Percentiles rank a stretch among this genome's conserved stretches.
phyloP scores from a whole-genome alignment of 176 grass and related monocot species.

The Tuctoria greenei region DNA sequence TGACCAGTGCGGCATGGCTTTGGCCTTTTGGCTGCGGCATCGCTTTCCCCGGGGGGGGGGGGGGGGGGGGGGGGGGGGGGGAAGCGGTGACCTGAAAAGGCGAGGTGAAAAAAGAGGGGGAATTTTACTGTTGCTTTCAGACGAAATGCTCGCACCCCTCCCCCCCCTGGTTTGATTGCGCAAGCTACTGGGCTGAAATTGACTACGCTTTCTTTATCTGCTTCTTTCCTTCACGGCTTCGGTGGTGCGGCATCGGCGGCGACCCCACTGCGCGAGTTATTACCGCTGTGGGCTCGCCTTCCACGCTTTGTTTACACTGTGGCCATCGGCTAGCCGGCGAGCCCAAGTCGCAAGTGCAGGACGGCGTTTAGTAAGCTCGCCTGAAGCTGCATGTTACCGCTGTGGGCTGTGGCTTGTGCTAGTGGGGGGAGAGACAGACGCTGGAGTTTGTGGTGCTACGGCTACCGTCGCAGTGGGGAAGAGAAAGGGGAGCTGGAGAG shows the following conservation, averaged over 20 bases:
- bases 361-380: background rate
- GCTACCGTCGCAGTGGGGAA: too few relatives aligned
- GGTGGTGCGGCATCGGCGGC: background rate
- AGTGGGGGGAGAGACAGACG: background rate
- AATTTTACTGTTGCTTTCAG: slow-evolving; percentile 15
- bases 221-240: background rate
- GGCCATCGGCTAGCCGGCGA: too few relatives aligned
- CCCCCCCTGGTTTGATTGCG: background rate
- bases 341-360: background rate
- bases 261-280: background rate
- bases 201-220: background rate
- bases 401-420: background rate
- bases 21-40: background rate
- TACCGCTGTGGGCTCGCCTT: too few relatives aligned
- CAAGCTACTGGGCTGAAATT: background rate
- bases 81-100: slow-evolving; percentile 46
- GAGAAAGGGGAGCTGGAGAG: background rate
- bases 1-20: slow-evolving; percentile 6
- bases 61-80: background rate
- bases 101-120: background rate
- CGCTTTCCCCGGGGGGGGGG: background rate
- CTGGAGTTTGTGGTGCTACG: background rate
- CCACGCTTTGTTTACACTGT: too few relatives aligned
- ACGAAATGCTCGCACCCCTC: background rate
- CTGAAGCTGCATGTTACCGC: background rate